Percentiles rank a stretch among this genome's conserved stretches.
Conservation (phyloP, 495 filamentous ascomycete species). For the Jackrogersella multiformis region DNA sequence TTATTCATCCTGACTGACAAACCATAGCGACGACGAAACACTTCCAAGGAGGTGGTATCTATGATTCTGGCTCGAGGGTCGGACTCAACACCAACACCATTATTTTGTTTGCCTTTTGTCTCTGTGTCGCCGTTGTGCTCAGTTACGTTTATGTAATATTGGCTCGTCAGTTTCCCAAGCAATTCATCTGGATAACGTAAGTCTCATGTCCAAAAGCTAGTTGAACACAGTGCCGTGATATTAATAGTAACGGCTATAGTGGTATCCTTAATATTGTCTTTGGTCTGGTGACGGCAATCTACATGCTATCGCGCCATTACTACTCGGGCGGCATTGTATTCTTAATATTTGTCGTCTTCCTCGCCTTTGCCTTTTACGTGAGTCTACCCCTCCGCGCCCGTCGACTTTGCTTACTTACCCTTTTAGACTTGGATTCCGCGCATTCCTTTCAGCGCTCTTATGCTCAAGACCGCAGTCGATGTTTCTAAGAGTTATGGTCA, state of each 20-base stretch:
- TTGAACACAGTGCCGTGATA: conserved; percentile 58
- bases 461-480: conserved; percentile 89
- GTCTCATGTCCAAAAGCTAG: conserved; percentile 55
- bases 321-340: conserved; percentile 88
- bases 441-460: conserved; percentile 88
- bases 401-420: background rate
- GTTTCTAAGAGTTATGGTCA: conserved; percentile 84
- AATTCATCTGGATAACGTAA: conserved; percentile 85
- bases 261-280: conserved; percentile 89
- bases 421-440: conserved; percentile 82
- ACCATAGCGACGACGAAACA: conserved; percentile 60
- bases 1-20: background rate
- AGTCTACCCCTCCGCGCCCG: background rate
- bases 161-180: conserved; percentile 84
- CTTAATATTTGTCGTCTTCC: conserved; percentile 73
- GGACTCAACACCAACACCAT: conserved; percentile 84
- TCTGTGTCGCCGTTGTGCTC: conserved; percentile 74
- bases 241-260: conserved; percentile 68
- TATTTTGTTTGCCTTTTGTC: conserved; percentile 80
- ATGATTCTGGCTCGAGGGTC: conserved; percentile 71
- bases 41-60: conserved; percentile 79
- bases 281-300: conserved; percentile 70
- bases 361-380: conserved; percentile 59
- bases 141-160: conserved; percentile 79
- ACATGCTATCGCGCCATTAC: conserved; percentile 72